Base-by-base conservation (phyloP, 1,284 basidiomycete genomes). In the Pascua sp. region DNA sequence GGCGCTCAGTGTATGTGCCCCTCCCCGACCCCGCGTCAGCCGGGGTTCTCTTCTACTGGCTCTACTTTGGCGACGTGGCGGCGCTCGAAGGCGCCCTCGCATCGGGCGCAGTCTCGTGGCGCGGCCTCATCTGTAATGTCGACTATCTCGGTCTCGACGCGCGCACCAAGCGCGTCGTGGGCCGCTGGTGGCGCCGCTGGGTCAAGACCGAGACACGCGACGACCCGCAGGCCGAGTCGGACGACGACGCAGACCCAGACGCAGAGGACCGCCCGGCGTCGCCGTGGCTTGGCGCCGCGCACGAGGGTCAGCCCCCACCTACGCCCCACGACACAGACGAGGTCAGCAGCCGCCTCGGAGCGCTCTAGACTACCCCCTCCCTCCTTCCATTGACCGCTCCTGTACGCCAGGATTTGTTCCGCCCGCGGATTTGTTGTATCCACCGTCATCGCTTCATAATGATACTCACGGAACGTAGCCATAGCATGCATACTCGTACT, bases 141-240 rank as follows among this genome's bases (percentile, higher is more conserved):
- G 71, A 78, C 50, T 77, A 72, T 56, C 69, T 78, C 11, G 71
- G 65, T 4, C 57, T 76, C 13, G 73, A 77, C 64, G 66, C 70
- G 45, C 53, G 64, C 24, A 69, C 77, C 55, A 76, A 76, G 63
- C 45, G 61, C 1, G 63, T 72, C n/a, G 65, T 76, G 2, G 72
- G 69, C 7, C 67, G 64, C 18, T 79, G 72, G 74, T 79, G 76
- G 76, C 65, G 72, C 17, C 63, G 63, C 17, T 79, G 76, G 76
- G 66, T 72, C 48, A 72, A 73, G 60, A 58, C 65, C 12, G 60
- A 58, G 43, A 17, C 42, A 42, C 55, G 49, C 36, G 52, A 53
- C 9, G 49, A 51, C 45, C 39, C 49, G 11, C 49, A 56, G 41
- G 43, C 49, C 24, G 49, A 51, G 11, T 43, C 36, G 32, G 49